These are phyloP conservation scores for Ceratocystis variospora DNA, from an alignment of 2,329 filamentous ascomycete species.

Conservation along the genomic window DNA sequence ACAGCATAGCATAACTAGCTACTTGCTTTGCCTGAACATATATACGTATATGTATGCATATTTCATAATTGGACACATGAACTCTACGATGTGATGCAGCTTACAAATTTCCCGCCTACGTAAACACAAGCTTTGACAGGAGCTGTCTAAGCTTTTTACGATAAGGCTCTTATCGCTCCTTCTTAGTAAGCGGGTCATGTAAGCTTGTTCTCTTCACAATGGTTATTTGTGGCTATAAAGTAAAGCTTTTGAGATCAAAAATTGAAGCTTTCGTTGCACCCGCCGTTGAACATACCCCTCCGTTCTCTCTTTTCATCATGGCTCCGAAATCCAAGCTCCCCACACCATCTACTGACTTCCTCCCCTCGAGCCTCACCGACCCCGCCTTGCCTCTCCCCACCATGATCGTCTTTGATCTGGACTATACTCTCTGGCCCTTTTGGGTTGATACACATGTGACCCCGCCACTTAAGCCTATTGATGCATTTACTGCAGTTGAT, in stretches of 20 bases:
- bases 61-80: no score
- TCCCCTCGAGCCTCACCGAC: slow-evolving; percentile 36
- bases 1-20: not conserved
- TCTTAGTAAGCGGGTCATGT: not conserved
- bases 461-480: slow-evolving; percentile 46
- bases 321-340: slow-evolving; percentile 21
- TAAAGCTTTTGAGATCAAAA: no score
- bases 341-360: slow-evolving; percentile 21
- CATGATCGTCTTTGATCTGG: slow-evolving; percentile 83
- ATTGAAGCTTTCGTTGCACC: no score
- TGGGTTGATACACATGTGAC: slow-evolving; percentile 92
- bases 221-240: not conserved
- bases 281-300: not conserved
- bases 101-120: not conserved
- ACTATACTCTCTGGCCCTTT: slow-evolving; percentile 98
- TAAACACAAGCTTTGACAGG: not conserved
- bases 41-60: no score
- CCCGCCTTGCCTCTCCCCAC: slow-evolving; percentile 56
- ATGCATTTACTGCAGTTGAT: slow-evolving; percentile 36
- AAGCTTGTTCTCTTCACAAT: not conserved
- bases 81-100: no score
- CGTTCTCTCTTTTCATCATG: slow-evolving; percentile 2
- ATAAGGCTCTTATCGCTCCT: not conserved
- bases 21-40: not conserved
- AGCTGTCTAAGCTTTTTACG: not conserved